These are phyloP conservation scores for Wallacemonas collosoma DNA, from an alignment of 208 protist species.

Conservation along the genomic window DNA sequence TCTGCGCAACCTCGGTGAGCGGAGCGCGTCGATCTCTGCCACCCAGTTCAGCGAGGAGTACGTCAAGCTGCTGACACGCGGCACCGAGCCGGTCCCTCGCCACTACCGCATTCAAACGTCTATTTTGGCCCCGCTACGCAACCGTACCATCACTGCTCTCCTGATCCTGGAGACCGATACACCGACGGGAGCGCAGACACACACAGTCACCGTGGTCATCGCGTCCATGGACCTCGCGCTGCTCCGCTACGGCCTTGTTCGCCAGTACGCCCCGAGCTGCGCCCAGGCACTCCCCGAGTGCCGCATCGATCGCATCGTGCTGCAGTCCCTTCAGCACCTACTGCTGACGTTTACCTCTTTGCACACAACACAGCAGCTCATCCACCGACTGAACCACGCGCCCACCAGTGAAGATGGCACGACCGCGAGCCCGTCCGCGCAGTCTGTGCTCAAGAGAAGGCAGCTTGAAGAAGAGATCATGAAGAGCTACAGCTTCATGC, in stretches of 20 bases:
- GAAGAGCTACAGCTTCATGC: slow-evolving; percentile 28
- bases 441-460: slow-evolving; percentile 19
- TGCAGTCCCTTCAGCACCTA: slow-evolving; percentile 51
- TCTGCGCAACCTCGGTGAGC: slow-evolving; percentile 50
- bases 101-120: slow-evolving; percentile 38
- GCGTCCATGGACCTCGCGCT: slow-evolving; percentile 49
- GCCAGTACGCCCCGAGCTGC: slow-evolving; percentile 31
- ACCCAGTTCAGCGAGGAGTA: slow-evolving; percentile 30
- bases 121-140: slow-evolving; percentile 42
- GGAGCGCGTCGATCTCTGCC: slow-evolving; percentile 37
- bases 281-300: slow-evolving; percentile 38
- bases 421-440: slow-evolving; percentile 18
- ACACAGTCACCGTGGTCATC: slow-evolving; percentile 42
- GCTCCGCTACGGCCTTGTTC: slow-evolving; percentile 62
- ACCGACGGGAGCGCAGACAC: slow-evolving; percentile 20
- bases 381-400: slow-evolving; percentile 13
- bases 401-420: neutral
- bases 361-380: slow-evolving; percentile 44
- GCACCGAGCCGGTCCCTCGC: slow-evolving; percentile 12
- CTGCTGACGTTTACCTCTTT: slow-evolving; percentile 59
- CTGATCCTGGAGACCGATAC: slow-evolving; percentile 45
- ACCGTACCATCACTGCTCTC: slow-evolving; percentile 30
- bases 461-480: slow-evolving; percentile 38
- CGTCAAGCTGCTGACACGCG: slow-evolving; percentile 34
- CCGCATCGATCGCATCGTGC: slow-evolving; percentile 34